phyloP scores from a whole-genome alignment of 768 basidiomycete species.

The Exidia glandulosa region DNA sequence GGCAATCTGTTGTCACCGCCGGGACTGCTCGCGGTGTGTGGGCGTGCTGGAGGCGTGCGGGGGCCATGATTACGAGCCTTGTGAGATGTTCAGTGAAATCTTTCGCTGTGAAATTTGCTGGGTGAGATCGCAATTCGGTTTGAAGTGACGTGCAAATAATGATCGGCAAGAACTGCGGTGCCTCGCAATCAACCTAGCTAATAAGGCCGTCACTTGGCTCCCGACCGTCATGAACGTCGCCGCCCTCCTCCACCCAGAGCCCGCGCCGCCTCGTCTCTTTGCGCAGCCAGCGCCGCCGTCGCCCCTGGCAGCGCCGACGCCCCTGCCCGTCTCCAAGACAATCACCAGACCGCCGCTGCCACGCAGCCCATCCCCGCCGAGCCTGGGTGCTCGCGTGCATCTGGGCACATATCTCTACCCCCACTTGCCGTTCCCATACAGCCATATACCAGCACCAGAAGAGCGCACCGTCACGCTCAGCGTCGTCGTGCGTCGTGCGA shows the following conservation, averaged over 20 bases:
- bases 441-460: background rate
- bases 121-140: background rate
- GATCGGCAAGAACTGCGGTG: background rate
- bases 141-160: background rate
- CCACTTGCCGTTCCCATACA: slow-evolving; percentile 1
- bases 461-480: background rate
- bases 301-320: background rate
- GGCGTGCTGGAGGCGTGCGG: too few relatives aligned
- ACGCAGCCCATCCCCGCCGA: background rate
- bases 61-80: too few relatives aligned
- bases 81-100: background rate
- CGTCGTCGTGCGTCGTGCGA: background rate
- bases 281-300: background rate
- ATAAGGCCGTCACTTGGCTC: background rate
- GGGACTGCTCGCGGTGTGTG: too few relatives aligned
- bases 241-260: background rate
- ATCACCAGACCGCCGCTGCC: background rate
- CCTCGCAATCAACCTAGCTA: background rate
- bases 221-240: background rate
- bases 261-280: background rate
- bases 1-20: too few relatives aligned
- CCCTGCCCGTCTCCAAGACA: background rate
- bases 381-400: background rate
- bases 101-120: background rate
- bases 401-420: slow-evolving; percentile 1